phyloP scores from a whole-genome alignment of 2,329 filamentous ascomycete species.

The Clarireedia homoeocarpa region DNA sequence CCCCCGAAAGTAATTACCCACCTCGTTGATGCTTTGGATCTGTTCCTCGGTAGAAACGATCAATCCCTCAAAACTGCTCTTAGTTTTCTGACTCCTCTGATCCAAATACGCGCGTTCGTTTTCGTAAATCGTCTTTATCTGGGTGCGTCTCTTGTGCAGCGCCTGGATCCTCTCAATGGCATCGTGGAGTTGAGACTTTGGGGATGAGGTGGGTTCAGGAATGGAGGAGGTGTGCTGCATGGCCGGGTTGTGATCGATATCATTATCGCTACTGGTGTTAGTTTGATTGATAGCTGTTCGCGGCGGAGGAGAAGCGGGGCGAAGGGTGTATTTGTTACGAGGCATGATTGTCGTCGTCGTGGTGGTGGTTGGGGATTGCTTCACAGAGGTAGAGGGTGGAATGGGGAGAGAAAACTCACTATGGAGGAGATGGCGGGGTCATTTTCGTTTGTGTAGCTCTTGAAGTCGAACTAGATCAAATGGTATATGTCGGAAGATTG shows the following conservation, averaged over 20 bases:
- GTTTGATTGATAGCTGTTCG: slow-evolving; percentile 2
- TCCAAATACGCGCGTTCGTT: slow-evolving; percentile 7
- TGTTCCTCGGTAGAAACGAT: slow-evolving; percentile 10
- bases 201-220: slow-evolving; percentile 4
- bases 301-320: not conserved
- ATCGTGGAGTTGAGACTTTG: slow-evolving; percentile 6
- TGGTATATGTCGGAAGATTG: not conserved
- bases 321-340: slow-evolving; percentile 8
- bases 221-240: not conserved
- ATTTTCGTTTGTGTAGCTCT: not conserved
- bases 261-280: slow-evolving; percentile 2
- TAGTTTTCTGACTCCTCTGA: slow-evolving; percentile 8
- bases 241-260: slow-evolving; percentile 1
- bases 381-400: not conserved
- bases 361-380: not conserved
- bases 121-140: slow-evolving; percentile 7
- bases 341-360: not conserved
- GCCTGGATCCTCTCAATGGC: slow-evolving; percentile 7
- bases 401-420: slow-evolving; percentile 1
- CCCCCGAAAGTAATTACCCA: not conserved
- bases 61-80: slow-evolving; percentile 8
- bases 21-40: slow-evolving; percentile 11
- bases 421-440: slow-evolving; percentile 9
- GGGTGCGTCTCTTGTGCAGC: slow-evolving; percentile 1
- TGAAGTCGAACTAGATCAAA: not conserved